Evolutionary conservation across 257 asterid species (phyloP), one percentile per base, ranked within the genome.

Genomic region (Galeopsis tetrahit): DNA sequence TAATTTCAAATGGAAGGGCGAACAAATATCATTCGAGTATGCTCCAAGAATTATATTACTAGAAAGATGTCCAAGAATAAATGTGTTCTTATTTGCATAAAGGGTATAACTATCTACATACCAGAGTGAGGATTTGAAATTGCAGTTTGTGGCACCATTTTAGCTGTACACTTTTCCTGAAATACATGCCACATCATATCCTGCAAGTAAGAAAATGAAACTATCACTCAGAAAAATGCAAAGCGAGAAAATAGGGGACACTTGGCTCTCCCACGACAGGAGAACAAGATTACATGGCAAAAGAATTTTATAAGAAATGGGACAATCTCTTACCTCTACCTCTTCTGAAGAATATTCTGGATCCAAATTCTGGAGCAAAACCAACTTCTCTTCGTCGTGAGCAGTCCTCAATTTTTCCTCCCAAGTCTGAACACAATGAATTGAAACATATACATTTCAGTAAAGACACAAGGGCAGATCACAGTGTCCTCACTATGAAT

Each of bases 301-400:
- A 66, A 55, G 4, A 33, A 70, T 57, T 63, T 66, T 15, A 55
- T 33, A 67, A 46, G 35, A 42, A 67, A 62, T 13, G 35, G 38
- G 21, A 61, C 5, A 72, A 71, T 34, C 56, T 49, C 77, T 78
- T 78, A 90, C 98, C 98, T 88, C 92, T 13, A 90, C 97, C 56
- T 93, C 98, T 78, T 81, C 93, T 7, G 98, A 93, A 57, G 96
- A 84, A 75, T 83, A 90, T 43, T 72, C 77, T 28, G 97, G 95
- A 79, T 87, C 86, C 80, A 93, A 78, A 82, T 93, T 93, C 79
- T 79, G 87, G 65, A 93, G 85, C 71, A 88, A 78, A 77, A 88
- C 78, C 73, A 93, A 81, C 33, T 70, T 76, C 53, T 93, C 86
- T 60, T 88, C 78, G 65, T 83, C 87, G 46, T 88, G 81, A 75